A percentile compares a stretch with the other conserved stretches of the same genome.
phyloP scores from a whole-genome alignment of 768 basidiomycete genomes.

The Calvatia gigantea region DNA sequence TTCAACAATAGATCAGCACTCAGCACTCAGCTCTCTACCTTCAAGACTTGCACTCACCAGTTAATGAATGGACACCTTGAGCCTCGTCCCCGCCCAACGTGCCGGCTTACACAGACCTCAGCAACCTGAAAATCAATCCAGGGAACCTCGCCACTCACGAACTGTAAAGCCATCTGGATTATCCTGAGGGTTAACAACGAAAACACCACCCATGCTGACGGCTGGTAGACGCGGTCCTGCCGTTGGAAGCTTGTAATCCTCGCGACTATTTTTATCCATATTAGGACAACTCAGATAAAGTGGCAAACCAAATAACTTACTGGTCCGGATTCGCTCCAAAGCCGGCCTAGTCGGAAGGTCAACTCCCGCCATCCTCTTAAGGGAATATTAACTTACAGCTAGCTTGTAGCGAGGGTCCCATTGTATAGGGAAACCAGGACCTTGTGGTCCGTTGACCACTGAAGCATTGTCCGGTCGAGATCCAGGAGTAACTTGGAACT shows the following conservation, averaged over 20 bases:
- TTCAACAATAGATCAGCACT: constrained; percentile 10
- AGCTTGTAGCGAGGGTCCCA: constrained; percentile 41
- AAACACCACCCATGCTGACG: constrained; percentile 19
- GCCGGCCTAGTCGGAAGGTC: constrained; percentile 24
- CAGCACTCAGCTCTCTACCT: neutral
- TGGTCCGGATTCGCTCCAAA: constrained; percentile 41
- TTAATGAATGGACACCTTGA: constrained; percentile 41
- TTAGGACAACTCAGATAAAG: neutral
- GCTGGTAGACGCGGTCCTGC: constrained; percentile 38
- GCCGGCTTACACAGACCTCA: constrained; percentile 21
- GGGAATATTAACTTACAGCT: constrained; percentile 23
- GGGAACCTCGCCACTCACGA: constrained; percentile 14
- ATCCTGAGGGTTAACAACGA: constrained; percentile 32
- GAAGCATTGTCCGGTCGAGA: constrained; percentile 36
- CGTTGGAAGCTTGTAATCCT: constrained; percentile 29
- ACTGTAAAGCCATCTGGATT: constrained; percentile 32
- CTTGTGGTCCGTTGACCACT: constrained; percentile 34
- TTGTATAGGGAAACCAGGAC: constrained; percentile 41
- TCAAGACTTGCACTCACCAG: constrained; percentile 21
- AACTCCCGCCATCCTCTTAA: neutral
- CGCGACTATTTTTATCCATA: constrained; percentile 24
- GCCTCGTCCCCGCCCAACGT: constrained; percentile 29
- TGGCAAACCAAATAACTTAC: constrained; percentile 19
- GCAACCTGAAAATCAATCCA: neutral
- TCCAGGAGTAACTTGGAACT: constrained; percentile 35